These are phyloP conservation scores for Pharnaceum exiguum DNA, from an alignment of 148 eudicot species.

Conservation along the genomic window DNA sequence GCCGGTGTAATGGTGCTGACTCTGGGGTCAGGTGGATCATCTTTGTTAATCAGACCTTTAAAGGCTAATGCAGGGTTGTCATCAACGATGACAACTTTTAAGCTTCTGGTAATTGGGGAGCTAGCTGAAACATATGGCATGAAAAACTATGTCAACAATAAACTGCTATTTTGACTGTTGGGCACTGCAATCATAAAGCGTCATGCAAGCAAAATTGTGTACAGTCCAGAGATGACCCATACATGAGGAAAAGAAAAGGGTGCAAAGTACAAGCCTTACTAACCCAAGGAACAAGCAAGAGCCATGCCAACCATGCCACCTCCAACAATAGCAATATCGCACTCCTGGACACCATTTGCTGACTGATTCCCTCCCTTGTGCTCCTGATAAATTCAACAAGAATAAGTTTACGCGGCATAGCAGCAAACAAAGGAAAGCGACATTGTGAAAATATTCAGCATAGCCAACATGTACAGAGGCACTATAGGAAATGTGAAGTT, in stretches of 20 bases:
- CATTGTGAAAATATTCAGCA: not conserved
- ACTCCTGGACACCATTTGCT: constrained; percentile 35
- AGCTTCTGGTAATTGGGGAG: constrained; percentile 63
- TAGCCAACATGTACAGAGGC: not conserved
- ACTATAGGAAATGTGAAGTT: not conserved
- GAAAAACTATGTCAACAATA: not conserved
- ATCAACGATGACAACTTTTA: constrained; percentile 82
- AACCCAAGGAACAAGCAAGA: constrained; percentile 90
- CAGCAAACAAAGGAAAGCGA: not conserved
- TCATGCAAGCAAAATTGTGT: not conserved
- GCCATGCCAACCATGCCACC: constrained; percentile 99
- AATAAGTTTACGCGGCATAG: not conserved
- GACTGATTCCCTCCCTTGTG: constrained; percentile 19
- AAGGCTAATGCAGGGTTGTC: constrained; percentile 72
- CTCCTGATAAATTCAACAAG: constrained; percentile 35
- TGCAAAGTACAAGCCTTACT: constrained; percentile 8
- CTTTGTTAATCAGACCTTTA: constrained; percentile 42
- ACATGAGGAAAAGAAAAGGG: not conserved
- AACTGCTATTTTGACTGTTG: not conserved
- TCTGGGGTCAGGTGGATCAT: constrained; percentile 88
- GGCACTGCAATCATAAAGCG: not conserved
- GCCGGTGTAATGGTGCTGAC: constrained; percentile 97
- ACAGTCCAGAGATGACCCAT: not conserved
- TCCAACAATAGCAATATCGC: constrained; percentile 94
- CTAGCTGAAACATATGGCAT: constrained; percentile 48